These are phyloP conservation scores for Annulohypoxylon maeteangense DNA, from an alignment of 495 filamentous ascomycete species.

Conservation along the genomic window DNA sequence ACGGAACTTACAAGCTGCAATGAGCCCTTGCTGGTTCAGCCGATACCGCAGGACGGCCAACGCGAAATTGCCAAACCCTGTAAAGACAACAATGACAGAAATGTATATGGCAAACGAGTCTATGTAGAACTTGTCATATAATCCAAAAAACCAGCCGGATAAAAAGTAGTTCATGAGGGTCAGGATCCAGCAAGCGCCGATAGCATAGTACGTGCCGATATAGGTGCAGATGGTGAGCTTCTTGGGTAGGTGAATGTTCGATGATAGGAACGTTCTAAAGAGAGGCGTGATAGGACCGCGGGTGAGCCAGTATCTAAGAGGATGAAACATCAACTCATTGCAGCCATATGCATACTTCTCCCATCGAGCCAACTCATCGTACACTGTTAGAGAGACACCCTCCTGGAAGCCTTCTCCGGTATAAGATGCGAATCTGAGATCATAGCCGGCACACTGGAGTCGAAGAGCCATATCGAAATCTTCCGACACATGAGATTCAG, in stretches of 20 bases:
- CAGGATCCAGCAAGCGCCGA: slow-evolving; percentile 72
- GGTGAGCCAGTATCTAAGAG: slow-evolving; percentile 61
- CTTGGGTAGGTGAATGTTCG: slow-evolving; percentile 68
- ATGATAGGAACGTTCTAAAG: slow-evolving; percentile 68
- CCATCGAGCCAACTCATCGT: slow-evolving; percentile 79
- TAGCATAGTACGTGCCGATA: slow-evolving; percentile 80
- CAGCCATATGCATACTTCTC: slow-evolving; percentile 83
- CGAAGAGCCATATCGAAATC: slow-evolving; percentile 81
- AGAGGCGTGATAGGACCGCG: slow-evolving; percentile 72
- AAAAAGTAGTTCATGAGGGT: slow-evolving; percentile 73
- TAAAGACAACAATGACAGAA: slow-evolving; percentile 67
- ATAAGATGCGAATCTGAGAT: slow-evolving; percentile 71
- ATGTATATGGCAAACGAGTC: slow-evolving; percentile 69
- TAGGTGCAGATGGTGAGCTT: slow-evolving; percentile 79
- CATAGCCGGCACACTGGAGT: slow-evolving; percentile 71
- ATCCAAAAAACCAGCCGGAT: slow-evolving; percentile 67
- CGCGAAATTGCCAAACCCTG: slow-evolving; percentile 62
- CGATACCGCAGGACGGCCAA: slow-evolving; percentile 66
- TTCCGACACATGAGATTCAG: slow-evolving; percentile 76
- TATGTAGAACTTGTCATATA: slow-evolving; percentile 71
- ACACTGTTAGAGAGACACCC: slow-evolving; percentile 78
- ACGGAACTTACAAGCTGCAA: slow-evolving; percentile 50
- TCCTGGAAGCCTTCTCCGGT: slow-evolving; percentile 75
- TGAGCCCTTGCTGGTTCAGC: slow-evolving; percentile 53
- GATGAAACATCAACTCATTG: slow-evolving; percentile 70